Evolutionary conservation across 257 asterid genomes (phyloP), one percentile per base, ranked within the genome.

Genomic region (Solanum virginianum): DNA sequence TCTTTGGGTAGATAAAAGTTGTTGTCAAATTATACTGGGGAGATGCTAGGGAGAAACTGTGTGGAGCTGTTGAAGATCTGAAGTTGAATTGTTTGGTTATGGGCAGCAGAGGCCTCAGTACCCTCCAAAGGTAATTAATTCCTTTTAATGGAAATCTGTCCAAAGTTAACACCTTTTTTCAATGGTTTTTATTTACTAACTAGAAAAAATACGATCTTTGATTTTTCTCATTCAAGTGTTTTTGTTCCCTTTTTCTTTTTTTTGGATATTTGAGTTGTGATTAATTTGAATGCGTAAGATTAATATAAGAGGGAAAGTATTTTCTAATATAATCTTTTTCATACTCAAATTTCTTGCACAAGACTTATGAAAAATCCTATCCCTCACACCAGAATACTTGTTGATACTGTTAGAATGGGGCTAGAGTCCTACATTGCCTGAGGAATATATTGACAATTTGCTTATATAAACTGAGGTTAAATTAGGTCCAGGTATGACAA

Each of bases 61-160:
- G 89, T 56, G 95, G 91, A 1, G 93, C 97, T 12, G 83, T 86
- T 86, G 97, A 89, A 65, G 94, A 90, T 86, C 81, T 95, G 91
- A 92, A 94, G 89, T 70, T 96, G 88, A 94, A 94, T 80, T 92
- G 93, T 15, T 69, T 95, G 89, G 95, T 96, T 68, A 89, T 94
- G 97, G 98, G 98, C 6, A 93, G 97, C 91, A 93, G 99, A 84
- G 98, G 99, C 15, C 94, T 93, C 74, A 77, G 93, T 91, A 47
- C 92, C 81, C 72, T 95, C 86, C 60, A 87, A 85, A 93, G 98
- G 98, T 95, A 81, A 9, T 45, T 95, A 81, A 9, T 45, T 36
- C 47, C 39, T 65, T 6, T 57, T 62, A 26, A 55, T 70, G 14
- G 3, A 45, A 8, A 22, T 22, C 29, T 4, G 51, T 47, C 26